Conservation (phyloP, 345 rosid species). For the Mangifera indica region DNA sequence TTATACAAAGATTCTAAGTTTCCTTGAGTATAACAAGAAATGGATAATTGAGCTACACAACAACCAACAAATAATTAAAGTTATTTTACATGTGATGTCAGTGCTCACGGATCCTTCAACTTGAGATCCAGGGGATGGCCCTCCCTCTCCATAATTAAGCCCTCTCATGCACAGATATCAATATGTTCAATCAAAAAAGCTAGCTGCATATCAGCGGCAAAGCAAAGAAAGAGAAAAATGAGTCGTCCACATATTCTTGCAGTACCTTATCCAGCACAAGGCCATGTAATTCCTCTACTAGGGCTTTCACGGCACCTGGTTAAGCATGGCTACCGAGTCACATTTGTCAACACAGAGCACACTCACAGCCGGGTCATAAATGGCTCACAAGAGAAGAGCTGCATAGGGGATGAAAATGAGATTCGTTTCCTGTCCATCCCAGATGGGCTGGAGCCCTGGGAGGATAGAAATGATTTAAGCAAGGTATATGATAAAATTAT, state of each 20-base stretch:
- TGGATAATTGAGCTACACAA: too few species aligned
- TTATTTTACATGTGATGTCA: too few species aligned
- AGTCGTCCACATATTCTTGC: constrained; percentile 15
- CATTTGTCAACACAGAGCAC: constrained; percentile 15
- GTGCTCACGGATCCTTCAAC: too few species aligned
- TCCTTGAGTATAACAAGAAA: too few species aligned
- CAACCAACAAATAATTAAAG: too few species aligned
- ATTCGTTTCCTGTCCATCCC: constrained; percentile 12
- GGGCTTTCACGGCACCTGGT: constrained; percentile 14
- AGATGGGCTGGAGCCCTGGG: neutral
- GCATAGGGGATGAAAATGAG: neutral
- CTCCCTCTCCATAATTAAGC: too few species aligned
- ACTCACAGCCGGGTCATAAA: constrained; percentile 8
- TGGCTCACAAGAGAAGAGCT: neutral
- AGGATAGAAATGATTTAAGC: neutral
- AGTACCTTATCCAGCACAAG: constrained; percentile 23
- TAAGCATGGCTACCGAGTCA: constrained; percentile 19
- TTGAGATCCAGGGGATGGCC: too few species aligned
- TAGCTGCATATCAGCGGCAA: too few species aligned
- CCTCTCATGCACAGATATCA: too few species aligned
- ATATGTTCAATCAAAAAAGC: too few species aligned
- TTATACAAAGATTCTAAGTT: too few species aligned
- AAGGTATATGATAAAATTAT: neutral
- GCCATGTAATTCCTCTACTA: constrained; percentile 26
- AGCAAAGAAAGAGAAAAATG: neutral